Percentiles rank a stretch among this genome's conserved stretches.
Conservation (phyloP, 306 rosid species). For the Corylus avellana region DNA sequence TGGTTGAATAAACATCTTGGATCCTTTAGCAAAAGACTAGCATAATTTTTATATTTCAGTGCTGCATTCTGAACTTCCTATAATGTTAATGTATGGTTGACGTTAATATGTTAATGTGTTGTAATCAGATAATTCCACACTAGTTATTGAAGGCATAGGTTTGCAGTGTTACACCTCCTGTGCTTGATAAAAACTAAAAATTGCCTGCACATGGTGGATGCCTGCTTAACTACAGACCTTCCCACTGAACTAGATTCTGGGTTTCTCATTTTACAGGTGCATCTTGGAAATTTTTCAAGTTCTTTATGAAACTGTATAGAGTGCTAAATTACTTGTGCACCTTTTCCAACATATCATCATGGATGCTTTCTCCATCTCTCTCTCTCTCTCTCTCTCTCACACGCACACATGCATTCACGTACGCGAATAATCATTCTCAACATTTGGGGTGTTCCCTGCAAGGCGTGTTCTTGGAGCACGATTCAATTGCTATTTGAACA, state of each 20-base stretch:
- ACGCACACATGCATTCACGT: background rate
- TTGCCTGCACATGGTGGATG: background rate
- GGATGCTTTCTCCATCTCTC: background rate
- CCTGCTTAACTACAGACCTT: background rate
- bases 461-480: background rate
- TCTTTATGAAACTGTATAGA: background rate
- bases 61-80: background rate
- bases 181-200: background rate
- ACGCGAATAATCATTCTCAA: background rate
- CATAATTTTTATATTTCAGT: background rate
- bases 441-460: background rate
- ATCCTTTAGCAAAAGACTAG: background rate
- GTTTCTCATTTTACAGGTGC: background rate
- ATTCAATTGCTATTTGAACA: background rate
- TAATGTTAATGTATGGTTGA: background rate
- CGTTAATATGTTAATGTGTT: background rate
- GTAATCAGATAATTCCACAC: background rate
- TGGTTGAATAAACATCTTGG: background rate
- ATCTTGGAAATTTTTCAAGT: background rate
- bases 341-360: background rate
- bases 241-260: background rate
- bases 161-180: background rate
- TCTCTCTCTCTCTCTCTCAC: background rate
- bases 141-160: background rate
- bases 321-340: background rate